Conservation (phyloP, 2,329 filamentous ascomycete species). For the Orbilia blumenaviensis region DNA sequence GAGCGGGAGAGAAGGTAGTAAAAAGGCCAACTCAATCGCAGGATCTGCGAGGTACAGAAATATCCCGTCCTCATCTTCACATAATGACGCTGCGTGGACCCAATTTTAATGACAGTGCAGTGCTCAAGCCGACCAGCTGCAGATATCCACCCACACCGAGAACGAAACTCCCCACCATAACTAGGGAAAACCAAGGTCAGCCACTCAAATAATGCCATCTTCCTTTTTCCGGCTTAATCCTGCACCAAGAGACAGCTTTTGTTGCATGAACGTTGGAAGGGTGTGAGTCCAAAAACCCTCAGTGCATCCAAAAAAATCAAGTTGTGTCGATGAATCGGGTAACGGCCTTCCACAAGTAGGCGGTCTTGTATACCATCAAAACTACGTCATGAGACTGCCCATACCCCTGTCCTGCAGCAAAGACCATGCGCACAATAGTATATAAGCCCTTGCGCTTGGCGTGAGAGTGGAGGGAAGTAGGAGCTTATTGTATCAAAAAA, state of each 20-base stretch:
- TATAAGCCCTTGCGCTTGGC: not conserved
- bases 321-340: conserved; percentile 22
- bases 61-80: not conserved
- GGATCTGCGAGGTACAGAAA: conserved; percentile 50
- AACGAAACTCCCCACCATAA: not conserved
- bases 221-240: not conserved
- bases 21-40: conserved; percentile 19
- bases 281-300: conserved; percentile 19
- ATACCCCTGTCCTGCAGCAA: conserved; percentile 13
- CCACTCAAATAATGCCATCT: conserved; percentile 26
- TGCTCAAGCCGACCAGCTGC: too few relatives aligned
- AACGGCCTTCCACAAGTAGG: not conserved
- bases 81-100: conserved; percentile 13
- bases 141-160: not conserved
- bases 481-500: not conserved
- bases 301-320: conserved; percentile 12
- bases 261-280: not conserved
- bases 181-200: conserved; percentile 33
- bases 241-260: not conserved
- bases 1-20: conserved; percentile 27
- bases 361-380: not conserved
- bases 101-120: too few relatives aligned
- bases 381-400: conserved; percentile 30
- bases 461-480: not conserved
- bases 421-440: not conserved